Conservation (phyloP, 805 yeast genomes). For the Saturnispora dispora region DNA sequence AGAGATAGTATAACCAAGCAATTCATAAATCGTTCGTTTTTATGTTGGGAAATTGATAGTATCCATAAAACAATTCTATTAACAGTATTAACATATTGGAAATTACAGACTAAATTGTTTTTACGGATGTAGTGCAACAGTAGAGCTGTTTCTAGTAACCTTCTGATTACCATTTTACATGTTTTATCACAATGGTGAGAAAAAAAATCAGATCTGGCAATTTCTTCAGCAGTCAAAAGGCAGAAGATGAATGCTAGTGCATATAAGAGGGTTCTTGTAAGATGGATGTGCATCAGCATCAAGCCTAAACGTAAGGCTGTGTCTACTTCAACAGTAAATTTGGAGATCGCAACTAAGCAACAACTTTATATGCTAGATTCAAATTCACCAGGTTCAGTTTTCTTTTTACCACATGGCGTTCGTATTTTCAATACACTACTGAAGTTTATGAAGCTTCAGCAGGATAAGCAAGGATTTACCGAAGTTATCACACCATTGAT, state of each 20-base stretch:
- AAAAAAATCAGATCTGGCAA: not conserved
- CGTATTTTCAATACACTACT: constrained; percentile 72
- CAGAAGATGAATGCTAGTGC: not conserved
- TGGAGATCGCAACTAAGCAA: constrained; percentile 53
- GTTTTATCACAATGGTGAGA: not conserved
- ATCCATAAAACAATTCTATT: no score
- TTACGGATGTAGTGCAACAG: no score
- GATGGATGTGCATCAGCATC: not conserved
- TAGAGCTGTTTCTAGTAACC: no score
- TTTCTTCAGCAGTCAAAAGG: not conserved
- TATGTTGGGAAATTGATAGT: no score
- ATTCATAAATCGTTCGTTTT: no score
- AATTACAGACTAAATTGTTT: no score
- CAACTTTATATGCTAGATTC: constrained; percentile 71
- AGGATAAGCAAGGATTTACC: constrained; percentile 69
- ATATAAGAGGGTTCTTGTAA: not conserved
- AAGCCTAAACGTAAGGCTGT: not conserved
- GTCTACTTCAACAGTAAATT: constrained; percentile 28
- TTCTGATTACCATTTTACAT: no score
- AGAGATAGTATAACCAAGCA: no score
- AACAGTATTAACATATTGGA: no score
- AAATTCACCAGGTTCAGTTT: constrained; percentile 82
- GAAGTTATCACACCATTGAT: constrained; percentile 92
- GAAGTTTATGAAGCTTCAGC: constrained; percentile 79
- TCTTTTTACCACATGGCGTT: constrained; percentile 90